Conservation (phyloP, 1,284 basidiomycete genomes). For the Schizopora paradoxa region DNA sequence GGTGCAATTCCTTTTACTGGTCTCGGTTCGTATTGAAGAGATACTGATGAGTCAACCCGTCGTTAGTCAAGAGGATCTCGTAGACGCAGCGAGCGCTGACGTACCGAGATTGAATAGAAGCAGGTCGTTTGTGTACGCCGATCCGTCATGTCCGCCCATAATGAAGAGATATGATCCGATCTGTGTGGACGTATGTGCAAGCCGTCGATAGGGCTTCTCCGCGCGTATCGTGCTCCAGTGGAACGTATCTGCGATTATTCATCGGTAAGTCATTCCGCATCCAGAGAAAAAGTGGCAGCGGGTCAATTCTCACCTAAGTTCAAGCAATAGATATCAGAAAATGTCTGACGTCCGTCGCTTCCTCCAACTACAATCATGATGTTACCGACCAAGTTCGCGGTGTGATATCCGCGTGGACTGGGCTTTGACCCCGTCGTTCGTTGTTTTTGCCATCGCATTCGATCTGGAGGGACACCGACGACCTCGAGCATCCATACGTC, state of each 20-base stretch:
- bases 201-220: slow-evolving; percentile 57
- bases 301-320: slow-evolving; percentile 59
- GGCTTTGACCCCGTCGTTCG: slow-evolving; percentile 49
- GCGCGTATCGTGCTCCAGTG: slow-evolving; percentile 63
- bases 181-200: slow-evolving; percentile 85
- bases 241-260: slow-evolving; percentile 48
- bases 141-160: slow-evolving; percentile 82
- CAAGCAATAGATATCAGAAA: slow-evolving; percentile 84
- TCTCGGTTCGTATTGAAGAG: slow-evolving; percentile 60
- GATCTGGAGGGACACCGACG: slow-evolving; percentile 33
- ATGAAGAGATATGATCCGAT: slow-evolving; percentile 93
- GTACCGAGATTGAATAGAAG: slow-evolving; percentile 83
- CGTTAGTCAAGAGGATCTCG: neutral
- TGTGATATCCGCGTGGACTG: slow-evolving; percentile 82
- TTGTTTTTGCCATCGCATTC: slow-evolving; percentile 62
- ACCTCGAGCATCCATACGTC: slow-evolving; percentile 88
- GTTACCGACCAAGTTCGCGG: slow-evolving; percentile 80
- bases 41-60: slow-evolving; percentile 36
- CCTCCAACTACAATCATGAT: slow-evolving; percentile 82
- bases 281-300: slow-evolving; percentile 1
- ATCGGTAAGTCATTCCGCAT: slow-evolving; percentile 8
- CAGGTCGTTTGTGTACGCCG: slow-evolving; percentile 73
- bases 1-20: slow-evolving; percentile 65
- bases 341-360: slow-evolving; percentile 74
- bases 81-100: slow-evolving; percentile 20